Evolutionary conservation across 805 yeast species (phyloP).

Genomic region (Candida coquimbonensis): DNA sequence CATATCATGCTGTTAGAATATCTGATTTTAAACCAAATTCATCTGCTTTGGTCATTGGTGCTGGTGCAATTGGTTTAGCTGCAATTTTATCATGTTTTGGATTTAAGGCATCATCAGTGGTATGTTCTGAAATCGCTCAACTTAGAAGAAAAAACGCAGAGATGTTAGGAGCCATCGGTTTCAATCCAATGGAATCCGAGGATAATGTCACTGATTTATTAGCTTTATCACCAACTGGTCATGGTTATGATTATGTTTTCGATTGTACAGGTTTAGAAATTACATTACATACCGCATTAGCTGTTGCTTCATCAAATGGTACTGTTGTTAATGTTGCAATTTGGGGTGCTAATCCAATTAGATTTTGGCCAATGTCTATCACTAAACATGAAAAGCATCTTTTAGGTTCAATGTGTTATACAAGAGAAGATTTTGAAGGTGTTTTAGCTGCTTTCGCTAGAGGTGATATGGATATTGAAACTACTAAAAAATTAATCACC

Average conservation of each 20-base stretch:
- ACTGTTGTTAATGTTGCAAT: slow-evolving; percentile 58
- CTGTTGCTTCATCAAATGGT: slow-evolving; percentile 46
- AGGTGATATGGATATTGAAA: slow-evolving; percentile 39
- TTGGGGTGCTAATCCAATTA: slow-evolving; percentile 48
- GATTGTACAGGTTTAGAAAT: slow-evolving; percentile 51
- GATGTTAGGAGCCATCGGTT: slow-evolving; percentile 38
- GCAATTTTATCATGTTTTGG: slow-evolving; percentile 45
- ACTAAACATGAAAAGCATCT: slow-evolving; percentile 48
- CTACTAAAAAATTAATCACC: slow-evolving; percentile 43
- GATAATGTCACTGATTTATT: slow-evolving; percentile 32
- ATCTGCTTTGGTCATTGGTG: slow-evolving; percentile 43
- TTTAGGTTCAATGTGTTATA: slow-evolving; percentile 59
- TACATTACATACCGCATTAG: slow-evolving; percentile 45
- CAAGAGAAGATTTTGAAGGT: slow-evolving; percentile 47
- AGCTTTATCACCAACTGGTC: slow-evolving; percentile 31
- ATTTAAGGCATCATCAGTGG: slow-evolving; percentile 34
- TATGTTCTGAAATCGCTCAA: slow-evolving; percentile 44
- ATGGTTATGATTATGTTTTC: slow-evolving; percentile 43
- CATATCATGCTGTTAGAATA: slow-evolving; percentile 50
- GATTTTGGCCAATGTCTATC: slow-evolving; percentile 47
- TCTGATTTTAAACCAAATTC: slow-evolving; percentile 35
- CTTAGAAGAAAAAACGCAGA: slow-evolving; percentile 43
- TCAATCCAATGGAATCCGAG: slow-evolving; percentile 38
- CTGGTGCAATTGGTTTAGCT: slow-evolving; percentile 50
- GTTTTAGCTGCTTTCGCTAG: slow-evolving; percentile 44